A percentile compares a stretch with the other conserved stretches of the same genome.
Evolutionary conservation across 2,329 filamentous ascomycete species (phyloP).

Genomic region (Talaromyces funiculosus): DNA sequence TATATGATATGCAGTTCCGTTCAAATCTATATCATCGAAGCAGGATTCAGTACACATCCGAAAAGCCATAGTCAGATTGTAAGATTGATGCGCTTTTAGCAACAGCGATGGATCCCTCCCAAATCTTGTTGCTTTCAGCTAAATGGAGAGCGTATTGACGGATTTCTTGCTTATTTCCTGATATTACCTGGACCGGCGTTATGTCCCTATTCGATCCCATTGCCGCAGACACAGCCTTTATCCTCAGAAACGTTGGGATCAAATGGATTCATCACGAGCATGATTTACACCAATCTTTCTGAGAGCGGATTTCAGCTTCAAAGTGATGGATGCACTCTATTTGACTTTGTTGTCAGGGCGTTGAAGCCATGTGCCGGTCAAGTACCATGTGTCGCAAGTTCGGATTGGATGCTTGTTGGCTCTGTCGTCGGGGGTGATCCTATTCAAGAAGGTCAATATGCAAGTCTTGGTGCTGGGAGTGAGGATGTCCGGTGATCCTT

Average conservation of each 20-base stretch:
- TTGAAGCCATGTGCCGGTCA: background rate
- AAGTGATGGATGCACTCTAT: background rate
- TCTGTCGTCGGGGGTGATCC: background rate
- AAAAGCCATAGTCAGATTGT: no score
- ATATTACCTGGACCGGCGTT: background rate
- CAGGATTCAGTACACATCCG: no score
- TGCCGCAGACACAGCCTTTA: background rate
- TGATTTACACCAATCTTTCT: background rate
- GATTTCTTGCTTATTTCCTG: background rate
- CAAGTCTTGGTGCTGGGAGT: background rate
- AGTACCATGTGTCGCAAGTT: no score
- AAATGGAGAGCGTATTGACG: background rate
- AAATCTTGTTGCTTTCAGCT: background rate
- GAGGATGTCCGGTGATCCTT: background rate
- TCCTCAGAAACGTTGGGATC: background rate
- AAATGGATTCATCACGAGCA: background rate
- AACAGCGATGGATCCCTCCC: background rate
- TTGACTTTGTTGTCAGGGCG: background rate
- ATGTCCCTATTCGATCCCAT: background rate
- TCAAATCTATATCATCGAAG: no score
- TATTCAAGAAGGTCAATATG: background rate
- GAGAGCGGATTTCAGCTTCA: background rate
- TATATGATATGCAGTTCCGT: no score
- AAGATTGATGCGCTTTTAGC: background rate
- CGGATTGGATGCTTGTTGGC: background rate